Evolutionary conservation across 495 filamentous ascomycete species (phyloP), one percentile per base, ranked within the genome.

Genomic region (Aspergillus campestris): DNA sequence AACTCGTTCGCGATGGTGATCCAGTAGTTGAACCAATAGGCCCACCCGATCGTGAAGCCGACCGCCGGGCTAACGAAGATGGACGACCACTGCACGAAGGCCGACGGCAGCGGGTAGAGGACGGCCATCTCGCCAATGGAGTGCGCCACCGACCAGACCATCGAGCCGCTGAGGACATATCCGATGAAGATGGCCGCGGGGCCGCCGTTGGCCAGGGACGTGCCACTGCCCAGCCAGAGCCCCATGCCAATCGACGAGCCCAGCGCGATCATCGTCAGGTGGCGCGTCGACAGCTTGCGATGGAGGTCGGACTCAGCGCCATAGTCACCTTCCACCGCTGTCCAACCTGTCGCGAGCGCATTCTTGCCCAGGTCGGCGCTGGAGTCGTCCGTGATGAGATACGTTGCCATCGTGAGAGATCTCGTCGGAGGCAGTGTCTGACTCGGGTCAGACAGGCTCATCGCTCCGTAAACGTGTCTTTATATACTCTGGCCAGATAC

Each of bases 31-130:
- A 73, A 60, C 55, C 65, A 70, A 44, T 77, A 77, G 9, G 72
- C 67, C 71, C 71, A 77, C 12, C 73, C 73, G 45, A 74, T 64
- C 24, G 73, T 68, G 48, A 74, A 74, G 10, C 66, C 70, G 44
- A 65, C 65, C 10, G 71, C 60, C 2, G 61, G 62, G 50, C 73
- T 69, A 43, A 75, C 65, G 50, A 77, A 77, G 14, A 69, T 68
- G 35, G 49, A 54, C 3, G 64, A 54, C 62, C 71, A 72, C 43
- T 66, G 69, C 37, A 63, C 68, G 50, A 75, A 74, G 24, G 61
- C 72, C 39, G 66, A 79, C 8, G 77, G 75, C 8, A 78, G 72
- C 8, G 81, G 81, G 52, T 80, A 68, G 44, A 74, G 47, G 32
- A 71, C 61, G 5, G 70, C 64, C 53, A 74, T 48, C 53, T 74